Conservation (phyloP, 805 yeast species). For the Kuraishia capsulata region DNA sequence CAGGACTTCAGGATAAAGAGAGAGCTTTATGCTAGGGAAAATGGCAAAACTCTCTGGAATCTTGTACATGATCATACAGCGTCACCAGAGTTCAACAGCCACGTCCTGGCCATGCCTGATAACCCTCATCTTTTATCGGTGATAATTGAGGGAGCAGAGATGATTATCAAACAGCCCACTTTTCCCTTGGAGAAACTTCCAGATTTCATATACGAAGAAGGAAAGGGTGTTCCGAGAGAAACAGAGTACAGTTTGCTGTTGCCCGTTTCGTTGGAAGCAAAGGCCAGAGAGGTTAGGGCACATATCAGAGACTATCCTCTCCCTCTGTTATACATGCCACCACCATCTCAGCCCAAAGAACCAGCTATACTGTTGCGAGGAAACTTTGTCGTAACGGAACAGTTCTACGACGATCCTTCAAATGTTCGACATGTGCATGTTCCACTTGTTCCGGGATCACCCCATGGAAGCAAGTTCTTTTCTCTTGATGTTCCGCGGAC, state of each 20-base stretch:
- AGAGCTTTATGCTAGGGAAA: constrained; percentile 28
- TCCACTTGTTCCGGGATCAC: constrained; percentile 45
- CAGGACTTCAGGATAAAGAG: constrained; percentile 33
- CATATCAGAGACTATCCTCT: constrained; percentile 82
- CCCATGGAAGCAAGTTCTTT: constrained; percentile 30
- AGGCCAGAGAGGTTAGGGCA: constrained; percentile 51
- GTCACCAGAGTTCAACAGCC: constrained; percentile 32
- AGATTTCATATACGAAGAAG: constrained; percentile 58
- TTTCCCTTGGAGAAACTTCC: constrained; percentile 41
- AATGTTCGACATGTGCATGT: constrained; percentile 53
- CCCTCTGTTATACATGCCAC: constrained; percentile 71
- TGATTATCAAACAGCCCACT: constrained; percentile 35
- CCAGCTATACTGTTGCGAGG: constrained; percentile 38
- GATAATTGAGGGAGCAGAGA: constrained; percentile 35
- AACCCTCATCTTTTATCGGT: constrained; percentile 42
- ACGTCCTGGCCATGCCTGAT: constrained; percentile 34
- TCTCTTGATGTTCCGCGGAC: constrained; percentile 66
- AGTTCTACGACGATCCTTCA: constrained; percentile 35
- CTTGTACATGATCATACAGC: constrained; percentile 18
- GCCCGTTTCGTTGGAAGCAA: constrained; percentile 53
- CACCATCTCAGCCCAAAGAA: constrained; percentile 19
- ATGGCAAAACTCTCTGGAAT: constrained; percentile 34
- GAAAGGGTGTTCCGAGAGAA: constrained; percentile 76
- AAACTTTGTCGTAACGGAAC: constrained; percentile 62
- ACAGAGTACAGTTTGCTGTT: constrained; percentile 58